Base-by-base conservation (phyloP, 148 eudicot genomes). In the Cornus kousa region DNA sequence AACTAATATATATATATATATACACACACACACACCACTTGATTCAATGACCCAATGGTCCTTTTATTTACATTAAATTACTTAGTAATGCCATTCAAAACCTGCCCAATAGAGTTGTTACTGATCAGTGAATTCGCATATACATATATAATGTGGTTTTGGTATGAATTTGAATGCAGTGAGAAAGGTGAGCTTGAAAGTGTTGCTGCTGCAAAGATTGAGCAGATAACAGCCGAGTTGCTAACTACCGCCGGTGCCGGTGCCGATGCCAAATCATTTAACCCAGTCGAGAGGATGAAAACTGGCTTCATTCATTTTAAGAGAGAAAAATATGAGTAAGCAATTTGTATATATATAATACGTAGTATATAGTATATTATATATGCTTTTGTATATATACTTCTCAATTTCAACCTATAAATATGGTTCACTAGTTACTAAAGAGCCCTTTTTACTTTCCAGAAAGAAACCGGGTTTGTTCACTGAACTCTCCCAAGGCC, bases 301-400 rank as follows among this genome's bases (percentile, higher is more conserved):
- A 40, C 78, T 48, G 99, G 99, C 4, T 96, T 93, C 75, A 85
- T 91, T 77, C 70, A 83, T 7, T 93, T 93, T 87, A 96, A 96
- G 81, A 89, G 62, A 23, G 99, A 96, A 85, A 88, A 92, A 87
- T 96, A 92, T 50, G 97, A 89, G 98, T 96, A 68, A 84, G 90
- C 76, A 70, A 53, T 3, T 3, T 35, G 10, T 6, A 43, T 43
- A 43, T 43, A 2, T 6, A 43, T 43, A 43, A 43, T 43, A 5
- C 5, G 5, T n/a, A 4, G 1, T 39, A 39, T 4, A 4, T 4
- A 39, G 5, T 43, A 43, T 43, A 43, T 43, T 2, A 43, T 57
- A 57, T 57, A 16, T 57, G 20, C 37, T 35, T 35, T 35, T 35
- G 1, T 57, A 14, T 57, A 57, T 57, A 57, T 57, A 57, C 19